Conservation (phyloP, 108 stramenopile genomes). For the Cyclotella cryptica region DNA sequence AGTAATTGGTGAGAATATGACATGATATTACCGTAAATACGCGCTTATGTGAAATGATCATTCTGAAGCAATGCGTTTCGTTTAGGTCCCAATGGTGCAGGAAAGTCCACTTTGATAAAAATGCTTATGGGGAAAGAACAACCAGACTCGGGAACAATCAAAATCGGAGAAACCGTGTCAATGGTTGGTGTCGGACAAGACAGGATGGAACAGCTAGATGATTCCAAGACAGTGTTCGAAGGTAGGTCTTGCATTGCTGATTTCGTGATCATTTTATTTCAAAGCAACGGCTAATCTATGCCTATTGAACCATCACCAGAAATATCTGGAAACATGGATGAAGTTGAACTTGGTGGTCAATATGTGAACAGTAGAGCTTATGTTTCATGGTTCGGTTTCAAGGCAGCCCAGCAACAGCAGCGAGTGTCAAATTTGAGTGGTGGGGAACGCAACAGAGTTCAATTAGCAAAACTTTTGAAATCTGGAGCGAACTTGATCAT, state of each 20-base stretch:
- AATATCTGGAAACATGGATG: slow-evolving; percentile 82
- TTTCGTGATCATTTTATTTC: neutral
- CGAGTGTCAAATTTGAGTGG: slow-evolving; percentile 86
- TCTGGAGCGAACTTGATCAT: slow-evolving; percentile 89
- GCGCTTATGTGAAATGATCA: neutral
- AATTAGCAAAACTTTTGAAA: slow-evolving; percentile 91
- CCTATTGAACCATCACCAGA: no score
- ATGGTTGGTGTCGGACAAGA: slow-evolving; percentile 94
- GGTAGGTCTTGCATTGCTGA: neutral
- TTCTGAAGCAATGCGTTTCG: neutral
- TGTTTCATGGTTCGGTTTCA: slow-evolving; percentile 93
- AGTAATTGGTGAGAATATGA: slow-evolving; percentile 78
- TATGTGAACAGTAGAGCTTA: slow-evolving; percentile 89
- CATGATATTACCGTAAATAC: neutral
- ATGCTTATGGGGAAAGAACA: slow-evolving; percentile 87
- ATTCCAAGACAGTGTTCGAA: slow-evolving; percentile 89
- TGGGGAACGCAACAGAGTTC: slow-evolving; percentile 94
- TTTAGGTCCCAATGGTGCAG: slow-evolving; percentile 29
- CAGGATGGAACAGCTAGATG: slow-evolving; percentile 87
- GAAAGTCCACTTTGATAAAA: slow-evolving; percentile 80
- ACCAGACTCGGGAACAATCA: slow-evolving; percentile 83
- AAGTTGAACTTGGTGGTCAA: slow-evolving; percentile 86
- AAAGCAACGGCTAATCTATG: no score
- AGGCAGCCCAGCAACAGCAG: slow-evolving; percentile 86
- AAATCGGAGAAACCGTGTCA: slow-evolving; percentile 89